These are phyloP conservation scores for Taphrina wiesneri DNA, from an alignment of 1,139 yeast species.

Conservation along the genomic window DNA sequence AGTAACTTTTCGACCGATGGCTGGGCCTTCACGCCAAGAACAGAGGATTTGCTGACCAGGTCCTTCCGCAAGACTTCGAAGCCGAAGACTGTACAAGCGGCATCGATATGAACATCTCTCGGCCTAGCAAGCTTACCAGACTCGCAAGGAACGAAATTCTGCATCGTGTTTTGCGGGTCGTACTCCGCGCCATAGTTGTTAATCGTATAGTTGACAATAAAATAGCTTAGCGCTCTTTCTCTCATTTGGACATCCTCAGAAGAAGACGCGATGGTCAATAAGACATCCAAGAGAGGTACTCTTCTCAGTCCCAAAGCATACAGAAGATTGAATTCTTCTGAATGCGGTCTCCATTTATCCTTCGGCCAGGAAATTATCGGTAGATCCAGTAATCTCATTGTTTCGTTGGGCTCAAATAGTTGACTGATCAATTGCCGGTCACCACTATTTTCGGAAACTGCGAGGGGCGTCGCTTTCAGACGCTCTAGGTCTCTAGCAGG, in stretches of 20 bases:
- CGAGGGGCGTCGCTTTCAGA: constrained; percentile 22
- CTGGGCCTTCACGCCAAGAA: constrained; percentile 44
- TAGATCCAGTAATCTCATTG: constrained; percentile 43
- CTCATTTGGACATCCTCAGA: constrained; percentile 37
- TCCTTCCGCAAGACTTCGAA: constrained; percentile 43
- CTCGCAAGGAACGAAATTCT: constrained; percentile 38
- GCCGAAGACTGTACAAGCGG: constrained; percentile 43
- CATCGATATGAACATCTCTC: constrained; percentile 33
- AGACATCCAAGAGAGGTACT: constrained; percentile 42
- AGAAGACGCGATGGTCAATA: constrained; percentile 41
- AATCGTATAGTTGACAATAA: constrained; percentile 41
- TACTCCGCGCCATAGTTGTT: constrained; percentile 41
- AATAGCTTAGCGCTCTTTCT: constrained; percentile 44
- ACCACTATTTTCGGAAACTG: constrained; percentile 41
- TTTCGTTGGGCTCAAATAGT: constrained; percentile 46
- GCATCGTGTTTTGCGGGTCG: constrained; percentile 26
- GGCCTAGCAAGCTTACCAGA: constrained; percentile 26
- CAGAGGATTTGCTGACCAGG: constrained; percentile 43
- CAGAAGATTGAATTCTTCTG: constrained; percentile 45
- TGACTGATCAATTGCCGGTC: constrained; percentile 44
- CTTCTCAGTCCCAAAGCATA: constrained; percentile 44
- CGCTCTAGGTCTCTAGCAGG: constrained; percentile 31
- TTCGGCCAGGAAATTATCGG: constrained; percentile 44
- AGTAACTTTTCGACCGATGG: constrained; percentile 44
- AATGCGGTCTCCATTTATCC: constrained; percentile 43